A percentile compares a stretch with the other conserved stretches of the same genome.
phyloP scores from a whole-genome alignment of 2,329 filamentous ascomycete genomes.

The Xylogone sp. region DNA sequence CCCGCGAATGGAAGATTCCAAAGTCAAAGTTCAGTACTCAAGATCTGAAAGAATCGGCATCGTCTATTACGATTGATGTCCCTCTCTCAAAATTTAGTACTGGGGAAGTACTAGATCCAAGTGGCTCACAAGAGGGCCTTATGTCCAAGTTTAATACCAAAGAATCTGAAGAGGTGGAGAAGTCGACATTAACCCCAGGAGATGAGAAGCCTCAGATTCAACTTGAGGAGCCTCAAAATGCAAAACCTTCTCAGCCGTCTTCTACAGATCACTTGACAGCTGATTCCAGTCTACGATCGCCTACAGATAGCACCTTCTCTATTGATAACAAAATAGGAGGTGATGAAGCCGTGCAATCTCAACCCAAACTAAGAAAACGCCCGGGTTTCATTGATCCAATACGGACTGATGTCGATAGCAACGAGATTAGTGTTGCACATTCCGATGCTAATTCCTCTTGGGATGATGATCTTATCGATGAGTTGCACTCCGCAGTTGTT shows the following conservation, averaged over 20 bases:
- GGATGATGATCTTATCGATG: constrained; percentile 83
- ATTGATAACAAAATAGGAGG: constrained; percentile 18
- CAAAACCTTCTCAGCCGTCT: background rate
- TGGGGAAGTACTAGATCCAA: background rate
- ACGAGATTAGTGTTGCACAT: constrained; percentile 26
- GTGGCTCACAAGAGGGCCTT: background rate
- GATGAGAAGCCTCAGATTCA: background rate
- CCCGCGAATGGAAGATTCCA: constrained; percentile 17
- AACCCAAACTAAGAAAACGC: constrained; percentile 17
- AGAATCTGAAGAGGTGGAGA: background rate
- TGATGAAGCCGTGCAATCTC: constrained; percentile 17
- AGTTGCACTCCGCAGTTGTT: constrained; percentile 76
- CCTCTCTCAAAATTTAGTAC: background rate
- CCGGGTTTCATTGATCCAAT: constrained; percentile 47
- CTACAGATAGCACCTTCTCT: constrained; percentile 29
- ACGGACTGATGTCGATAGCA: constrained; percentile 40
- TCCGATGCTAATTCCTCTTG: constrained; percentile 52
- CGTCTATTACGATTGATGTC: background rate
- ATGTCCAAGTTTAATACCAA: background rate
- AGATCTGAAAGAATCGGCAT: constrained; percentile 9
- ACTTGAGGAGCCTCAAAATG: background rate
- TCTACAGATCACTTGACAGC: constrained; percentile 11
- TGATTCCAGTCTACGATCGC: constrained; percentile 18
- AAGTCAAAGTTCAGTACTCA: constrained; percentile 24
- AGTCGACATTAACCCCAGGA: background rate